phyloP scores from a whole-genome alignment of 2,329 filamentous ascomycete species.

The Onygenales sp. region DNA sequence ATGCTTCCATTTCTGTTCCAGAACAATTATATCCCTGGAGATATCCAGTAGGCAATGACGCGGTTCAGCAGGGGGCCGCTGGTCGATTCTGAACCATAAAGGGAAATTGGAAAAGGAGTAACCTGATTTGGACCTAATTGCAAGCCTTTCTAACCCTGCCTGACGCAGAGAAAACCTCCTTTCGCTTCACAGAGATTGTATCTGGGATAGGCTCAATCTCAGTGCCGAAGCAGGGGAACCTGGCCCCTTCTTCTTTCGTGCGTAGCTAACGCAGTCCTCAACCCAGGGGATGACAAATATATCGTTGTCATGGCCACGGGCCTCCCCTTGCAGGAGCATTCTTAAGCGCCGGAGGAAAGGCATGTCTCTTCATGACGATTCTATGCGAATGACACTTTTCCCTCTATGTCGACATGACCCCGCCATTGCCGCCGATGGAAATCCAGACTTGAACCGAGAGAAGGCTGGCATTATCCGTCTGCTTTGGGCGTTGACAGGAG shows the following conservation, averaged over 20 bases:
- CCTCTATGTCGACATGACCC: no score
- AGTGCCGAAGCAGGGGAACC: background rate
- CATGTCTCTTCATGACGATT: no score
- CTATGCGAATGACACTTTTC: no score
- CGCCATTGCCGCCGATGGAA: no score
- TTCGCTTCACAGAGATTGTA: no score
- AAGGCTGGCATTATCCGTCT: no score
- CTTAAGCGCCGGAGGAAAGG: background rate
- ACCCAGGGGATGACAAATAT: background rate
- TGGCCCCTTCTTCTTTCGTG: background rate
- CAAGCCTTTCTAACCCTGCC: background rate
- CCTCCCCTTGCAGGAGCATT: background rate
- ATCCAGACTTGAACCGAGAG: no score
- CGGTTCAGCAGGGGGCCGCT: background rate
- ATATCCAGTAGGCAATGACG: background rate
- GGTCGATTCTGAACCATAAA: background rate
- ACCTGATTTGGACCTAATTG: background rate
- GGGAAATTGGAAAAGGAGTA: background rate
- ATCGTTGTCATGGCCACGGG: background rate
- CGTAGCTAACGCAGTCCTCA: background rate
- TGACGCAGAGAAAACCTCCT: background rate
- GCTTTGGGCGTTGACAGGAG: no score
- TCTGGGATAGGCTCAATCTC: no score
- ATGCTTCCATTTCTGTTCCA: background rate
- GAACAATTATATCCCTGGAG: background rate